Evolutionary conservation across 768 basidiomycete genomes (phyloP).

Genomic region (Rhodotorula graminis): DNA sequence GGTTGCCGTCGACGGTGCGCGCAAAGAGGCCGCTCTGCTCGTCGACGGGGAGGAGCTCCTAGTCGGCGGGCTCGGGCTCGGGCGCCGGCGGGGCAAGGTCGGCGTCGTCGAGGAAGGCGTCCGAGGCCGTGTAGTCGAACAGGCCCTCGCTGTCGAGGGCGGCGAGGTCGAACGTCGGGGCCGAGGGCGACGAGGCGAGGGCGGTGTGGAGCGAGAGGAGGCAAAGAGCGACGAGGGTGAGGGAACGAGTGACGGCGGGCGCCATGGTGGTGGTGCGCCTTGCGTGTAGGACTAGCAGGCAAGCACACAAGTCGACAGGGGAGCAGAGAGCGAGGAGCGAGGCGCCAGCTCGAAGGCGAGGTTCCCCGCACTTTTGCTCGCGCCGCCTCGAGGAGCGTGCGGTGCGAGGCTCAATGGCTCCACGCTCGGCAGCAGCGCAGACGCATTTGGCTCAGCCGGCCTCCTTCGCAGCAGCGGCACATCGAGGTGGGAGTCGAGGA

Average conservation of each 20-base stretch:
- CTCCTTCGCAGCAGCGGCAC: no score
- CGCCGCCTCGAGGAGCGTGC: no score
- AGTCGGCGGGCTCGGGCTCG: conserved; percentile 21
- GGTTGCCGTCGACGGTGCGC: conserved; percentile 1
- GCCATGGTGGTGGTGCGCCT: neutral
- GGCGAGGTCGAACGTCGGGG: neutral
- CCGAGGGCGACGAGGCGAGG: neutral
- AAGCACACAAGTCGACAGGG: neutral
- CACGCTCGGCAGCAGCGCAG: no score
- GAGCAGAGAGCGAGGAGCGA: neutral
- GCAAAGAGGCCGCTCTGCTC: conserved; percentile 7
- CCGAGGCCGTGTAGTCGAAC: neutral
- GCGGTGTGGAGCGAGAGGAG: neutral
- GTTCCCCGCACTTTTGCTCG: no score
- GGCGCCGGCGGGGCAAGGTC: no score
- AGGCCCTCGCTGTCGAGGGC: neutral
- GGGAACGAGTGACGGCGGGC: neutral
- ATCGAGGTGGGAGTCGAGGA: no score
- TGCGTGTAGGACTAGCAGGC: neutral
- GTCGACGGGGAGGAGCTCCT: conserved; percentile 9
- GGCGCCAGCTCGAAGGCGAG: no score
- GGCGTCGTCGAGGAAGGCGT: neutral
- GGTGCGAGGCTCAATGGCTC: no score
- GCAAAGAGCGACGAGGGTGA: neutral
- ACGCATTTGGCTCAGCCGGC: no score